These are phyloP conservation scores for Colletotrichum lini DNA, from an alignment of 2,329 filamentous ascomycete genomes.

Conservation along the genomic window DNA sequence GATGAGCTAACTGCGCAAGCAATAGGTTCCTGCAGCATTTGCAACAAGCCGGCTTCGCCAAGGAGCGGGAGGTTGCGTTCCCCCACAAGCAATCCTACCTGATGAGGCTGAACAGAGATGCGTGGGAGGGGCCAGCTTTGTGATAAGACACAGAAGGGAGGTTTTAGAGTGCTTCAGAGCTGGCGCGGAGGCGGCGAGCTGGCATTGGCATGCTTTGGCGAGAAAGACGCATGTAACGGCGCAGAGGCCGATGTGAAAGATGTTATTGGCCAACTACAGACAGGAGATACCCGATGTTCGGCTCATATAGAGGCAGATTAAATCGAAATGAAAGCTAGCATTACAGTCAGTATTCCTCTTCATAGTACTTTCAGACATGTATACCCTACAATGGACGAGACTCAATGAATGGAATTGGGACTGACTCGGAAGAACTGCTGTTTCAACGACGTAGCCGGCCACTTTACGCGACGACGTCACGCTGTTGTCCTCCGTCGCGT, in stretches of 20 bases:
- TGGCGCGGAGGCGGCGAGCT: background rate
- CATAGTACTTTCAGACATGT: too few species aligned
- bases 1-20: background rate
- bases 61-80: slow-evolving; percentile 88
- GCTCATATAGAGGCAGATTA: background rate
- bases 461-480: slow-evolving; percentile 34
- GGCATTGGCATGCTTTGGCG: background rate
- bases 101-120: slow-evolving; percentile 84
- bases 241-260: background rate
- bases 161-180: too few species aligned
- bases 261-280: background rate
- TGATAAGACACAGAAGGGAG: slow-evolving; percentile 50
- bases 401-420: too few species aligned
- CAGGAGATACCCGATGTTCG: background rate
- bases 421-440: background rate
- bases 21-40: slow-evolving; percentile 70
- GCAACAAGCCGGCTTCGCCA: slow-evolving; percentile 83
- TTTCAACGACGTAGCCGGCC: background rate
- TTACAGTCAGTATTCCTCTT: background rate
- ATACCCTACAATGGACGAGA: too few species aligned
- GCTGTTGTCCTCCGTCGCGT: slow-evolving; percentile 24
- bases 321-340: background rate
- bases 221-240: background rate
- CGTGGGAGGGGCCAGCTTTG: slow-evolving; percentile 80
- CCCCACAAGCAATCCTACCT: slow-evolving; percentile 94